Conservation (phyloP, 305 asterid species). For the Withania somnifera region DNA sequence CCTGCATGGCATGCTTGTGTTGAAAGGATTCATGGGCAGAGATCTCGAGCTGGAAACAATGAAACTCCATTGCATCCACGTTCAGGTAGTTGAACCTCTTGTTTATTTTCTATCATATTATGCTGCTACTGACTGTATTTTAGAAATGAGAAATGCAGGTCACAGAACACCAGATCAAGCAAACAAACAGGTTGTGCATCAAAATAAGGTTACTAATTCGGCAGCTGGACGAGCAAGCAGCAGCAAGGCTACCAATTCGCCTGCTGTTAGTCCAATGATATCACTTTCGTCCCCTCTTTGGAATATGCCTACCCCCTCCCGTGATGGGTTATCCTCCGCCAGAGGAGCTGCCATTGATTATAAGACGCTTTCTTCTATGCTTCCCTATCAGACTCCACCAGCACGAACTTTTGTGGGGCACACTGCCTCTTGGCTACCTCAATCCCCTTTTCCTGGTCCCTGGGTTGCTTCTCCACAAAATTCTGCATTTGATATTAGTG, state of each 20-base stretch:
- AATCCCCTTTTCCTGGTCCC: slow-evolving; percentile 45
- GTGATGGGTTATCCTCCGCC: slow-evolving; percentile 41
- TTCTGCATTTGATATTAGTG: slow-evolving; percentile 47
- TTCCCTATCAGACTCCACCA: slow-evolving; percentile 48
- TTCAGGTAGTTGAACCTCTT: slow-evolving; percentile 40
- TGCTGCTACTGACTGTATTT: slow-evolving; percentile 11
- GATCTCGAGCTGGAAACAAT: slow-evolving; percentile 35
- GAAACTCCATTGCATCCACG: slow-evolving; percentile 54
- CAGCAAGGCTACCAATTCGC: slow-evolving; percentile 40
- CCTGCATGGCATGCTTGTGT: slow-evolving; percentile 78
- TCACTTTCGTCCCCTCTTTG: slow-evolving; percentile 68
- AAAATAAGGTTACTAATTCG: slow-evolving; percentile 30
- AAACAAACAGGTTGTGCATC: slow-evolving; percentile 32
- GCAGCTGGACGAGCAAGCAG: slow-evolving; percentile 31
- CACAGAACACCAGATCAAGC: slow-evolving; percentile 47
- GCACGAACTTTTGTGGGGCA: slow-evolving; percentile 38
- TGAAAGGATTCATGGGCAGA: slow-evolving; percentile 53
- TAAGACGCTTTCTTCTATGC: slow-evolving; percentile 51
- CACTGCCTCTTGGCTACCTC: slow-evolving; percentile 41
- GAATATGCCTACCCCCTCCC: slow-evolving; percentile 53
- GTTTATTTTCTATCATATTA: slow-evolving; percentile 2
- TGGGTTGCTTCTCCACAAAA: slow-evolving; percentile 74
- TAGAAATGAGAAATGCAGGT: slow-evolving; percentile 36
- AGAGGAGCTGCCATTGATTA: slow-evolving; percentile 45
- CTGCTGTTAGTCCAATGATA: slow-evolving; percentile 32